Conservation (phyloP, 768 basidiomycete species). For the Russula abietina region DNA sequence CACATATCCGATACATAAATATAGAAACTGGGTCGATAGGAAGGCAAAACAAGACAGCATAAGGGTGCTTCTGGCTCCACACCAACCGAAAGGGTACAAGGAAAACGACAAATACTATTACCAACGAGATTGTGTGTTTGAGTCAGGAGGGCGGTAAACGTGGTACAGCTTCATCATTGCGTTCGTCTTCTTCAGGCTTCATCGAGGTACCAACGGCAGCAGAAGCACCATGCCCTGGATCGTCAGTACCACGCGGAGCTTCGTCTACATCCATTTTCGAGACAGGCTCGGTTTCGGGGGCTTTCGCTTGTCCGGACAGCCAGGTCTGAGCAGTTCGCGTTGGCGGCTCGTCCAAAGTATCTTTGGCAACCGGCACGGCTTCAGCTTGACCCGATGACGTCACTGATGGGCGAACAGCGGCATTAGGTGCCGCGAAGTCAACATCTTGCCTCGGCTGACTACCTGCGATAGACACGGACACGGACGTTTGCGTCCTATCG, state of each 20-base stretch:
- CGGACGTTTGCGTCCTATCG: conserved; percentile 25
- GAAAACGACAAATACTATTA: not conserved
- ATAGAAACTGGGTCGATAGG: not conserved
- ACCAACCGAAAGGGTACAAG: not conserved
- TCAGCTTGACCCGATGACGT: conserved; percentile 15
- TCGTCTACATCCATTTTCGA: conserved; percentile 9
- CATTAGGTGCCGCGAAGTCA: not conserved
- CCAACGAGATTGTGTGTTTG: not conserved
- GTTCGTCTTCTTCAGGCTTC: conserved; percentile 16
- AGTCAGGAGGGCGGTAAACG: conserved; percentile 14
- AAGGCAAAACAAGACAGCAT: not conserved
- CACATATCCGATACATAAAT: conserved; percentile 19
- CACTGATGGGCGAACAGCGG: conserved; percentile 3
- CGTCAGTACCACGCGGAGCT: not conserved
- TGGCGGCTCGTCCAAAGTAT: not conserved
- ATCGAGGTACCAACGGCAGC: not conserved
- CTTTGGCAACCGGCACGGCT: not conserved
- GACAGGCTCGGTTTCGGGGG: not conserved
- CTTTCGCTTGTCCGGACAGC: not conserved
- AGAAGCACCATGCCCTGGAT: not conserved
- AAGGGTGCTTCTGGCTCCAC: not conserved
- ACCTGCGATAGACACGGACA: conserved; percentile 24
- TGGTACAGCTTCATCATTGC: conserved; percentile 15
- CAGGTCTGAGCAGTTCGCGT: not conserved
- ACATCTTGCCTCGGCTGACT: conserved; percentile 18